A percentile compares a stretch with the other conserved stretches of the same genome.
phyloP scores from a whole-genome alignment of 371 early-diverging fungal genomes.

The Mortierella sp. region DNA sequence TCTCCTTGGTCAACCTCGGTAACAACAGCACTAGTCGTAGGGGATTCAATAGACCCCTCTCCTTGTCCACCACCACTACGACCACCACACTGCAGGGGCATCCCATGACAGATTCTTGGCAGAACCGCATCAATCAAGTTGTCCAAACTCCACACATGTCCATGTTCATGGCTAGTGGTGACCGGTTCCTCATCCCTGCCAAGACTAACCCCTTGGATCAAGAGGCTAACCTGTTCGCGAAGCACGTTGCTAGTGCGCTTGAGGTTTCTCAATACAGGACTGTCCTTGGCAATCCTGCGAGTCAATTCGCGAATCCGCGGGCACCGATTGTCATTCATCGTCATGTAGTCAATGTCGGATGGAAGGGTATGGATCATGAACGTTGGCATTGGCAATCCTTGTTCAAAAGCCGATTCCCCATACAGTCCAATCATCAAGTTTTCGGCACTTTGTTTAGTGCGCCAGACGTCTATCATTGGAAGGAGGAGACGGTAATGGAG shows the following conservation, averaged over 20 bases:
- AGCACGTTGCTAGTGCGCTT: slow-evolving; percentile 9
- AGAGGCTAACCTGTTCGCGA: slow-evolving; percentile 43
- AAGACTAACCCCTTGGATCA: neutral
- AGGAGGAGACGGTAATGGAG: neutral
- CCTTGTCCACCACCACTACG: neutral
- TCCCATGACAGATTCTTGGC: slow-evolving; percentile 59
- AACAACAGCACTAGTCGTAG: too few species aligned
- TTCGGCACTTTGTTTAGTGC: slow-evolving; percentile 65
- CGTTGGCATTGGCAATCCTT: slow-evolving; percentile 26
- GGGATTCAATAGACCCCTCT: too few species aligned
- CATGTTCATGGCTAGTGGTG: too few species aligned
- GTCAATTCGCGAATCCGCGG: slow-evolving; percentile 45
- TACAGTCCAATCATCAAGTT: slow-evolving; percentile 60
- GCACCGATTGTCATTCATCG: slow-evolving; percentile 55
- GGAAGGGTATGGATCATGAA: slow-evolving; percentile 54
- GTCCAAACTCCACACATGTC: too few species aligned
- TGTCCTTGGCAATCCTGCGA: slow-evolving; percentile 12
- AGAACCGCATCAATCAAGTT: slow-evolving; percentile 58
- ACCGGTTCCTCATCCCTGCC: too few species aligned
- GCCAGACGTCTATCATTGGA: slow-evolving; percentile 47
- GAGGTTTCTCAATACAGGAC: slow-evolving; percentile 11
- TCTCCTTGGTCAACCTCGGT: neutral
- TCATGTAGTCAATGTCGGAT: slow-evolving; percentile 59
- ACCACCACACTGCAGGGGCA: slow-evolving; percentile 55
- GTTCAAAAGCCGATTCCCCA: slow-evolving; percentile 22